These are phyloP conservation scores for Penicillium turbatum DNA, from an alignment of 495 filamentous ascomycete species.

Conservation along the genomic window DNA sequence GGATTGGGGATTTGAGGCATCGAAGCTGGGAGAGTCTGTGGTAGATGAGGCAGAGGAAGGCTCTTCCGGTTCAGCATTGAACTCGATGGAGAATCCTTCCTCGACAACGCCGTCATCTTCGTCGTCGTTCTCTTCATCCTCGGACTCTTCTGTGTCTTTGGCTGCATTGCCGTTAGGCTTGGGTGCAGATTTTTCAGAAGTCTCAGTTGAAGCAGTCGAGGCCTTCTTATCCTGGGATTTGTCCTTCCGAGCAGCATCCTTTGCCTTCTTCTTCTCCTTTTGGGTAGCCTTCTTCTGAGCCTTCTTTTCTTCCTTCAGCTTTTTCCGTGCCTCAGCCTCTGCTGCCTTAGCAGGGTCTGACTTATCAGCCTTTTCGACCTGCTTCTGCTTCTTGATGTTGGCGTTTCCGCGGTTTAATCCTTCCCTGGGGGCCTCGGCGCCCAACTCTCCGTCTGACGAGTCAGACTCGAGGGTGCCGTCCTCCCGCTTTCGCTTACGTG, in stretches of 20 bases:
- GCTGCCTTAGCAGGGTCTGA: slow-evolving; percentile 32
- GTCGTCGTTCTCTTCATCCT: slow-evolving; percentile 30
- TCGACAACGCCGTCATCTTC: slow-evolving; percentile 38
- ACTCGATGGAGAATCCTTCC: slow-evolving; percentile 43
- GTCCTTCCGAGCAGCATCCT: slow-evolving; percentile 42
- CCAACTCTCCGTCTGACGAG: slow-evolving; percentile 43
- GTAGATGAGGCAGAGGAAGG: slow-evolving; percentile 48
- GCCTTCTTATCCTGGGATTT: slow-evolving; percentile 40
- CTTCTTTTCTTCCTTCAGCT: slow-evolving; percentile 45
- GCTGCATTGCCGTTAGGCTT: slow-evolving; percentile 32
- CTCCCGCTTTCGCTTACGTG: slow-evolving; percentile 63
- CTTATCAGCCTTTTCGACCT: slow-evolving; percentile 25
- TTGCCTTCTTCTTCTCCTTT: slow-evolving; percentile 47
- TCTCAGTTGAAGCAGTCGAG: slow-evolving; percentile 13
- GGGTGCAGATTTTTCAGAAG: slow-evolving; percentile 15
- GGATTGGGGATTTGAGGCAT: slow-evolving; percentile 55
- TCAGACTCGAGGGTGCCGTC: slow-evolving; percentile 42
- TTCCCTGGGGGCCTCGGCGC: slow-evolving; percentile 41
- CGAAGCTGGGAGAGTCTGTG: slow-evolving; percentile 61
- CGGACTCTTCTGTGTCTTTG: slow-evolving; percentile 18
- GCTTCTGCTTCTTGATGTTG: slow-evolving; percentile 30
- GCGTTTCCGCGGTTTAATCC: slow-evolving; percentile 35
- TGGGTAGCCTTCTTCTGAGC: slow-evolving; percentile 47
- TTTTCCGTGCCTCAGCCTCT: slow-evolving; percentile 38
- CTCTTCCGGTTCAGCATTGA: slow-evolving; percentile 38